Evolutionary conservation across 192 early-diverging fungal species (phyloP).

Genomic region (Backusella tuberculispora): DNA sequence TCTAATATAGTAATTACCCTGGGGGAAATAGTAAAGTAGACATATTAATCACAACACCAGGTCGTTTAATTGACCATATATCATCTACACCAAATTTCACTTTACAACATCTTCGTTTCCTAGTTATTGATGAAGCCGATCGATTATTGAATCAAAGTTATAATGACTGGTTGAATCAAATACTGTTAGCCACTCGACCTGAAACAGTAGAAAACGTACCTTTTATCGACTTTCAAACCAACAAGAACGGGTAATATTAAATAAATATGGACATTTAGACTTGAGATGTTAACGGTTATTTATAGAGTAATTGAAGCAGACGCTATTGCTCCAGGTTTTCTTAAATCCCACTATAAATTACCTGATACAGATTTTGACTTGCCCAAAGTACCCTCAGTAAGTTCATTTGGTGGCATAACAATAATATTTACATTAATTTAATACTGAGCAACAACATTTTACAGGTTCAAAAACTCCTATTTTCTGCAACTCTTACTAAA

Average conservation of each 20-base stretch:
- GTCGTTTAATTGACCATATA: slow-evolving; percentile 91
- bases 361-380: slow-evolving; percentile 54
- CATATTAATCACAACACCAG: slow-evolving; percentile 94
- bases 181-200: slow-evolving; percentile 65
- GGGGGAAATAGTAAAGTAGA: slow-evolving; percentile 81
- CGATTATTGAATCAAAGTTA: slow-evolving; percentile 89
- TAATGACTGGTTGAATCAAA: slow-evolving; percentile 87
- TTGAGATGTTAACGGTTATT: neutral
- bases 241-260: slow-evolving; percentile 25
- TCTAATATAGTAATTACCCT: slow-evolving; percentile 26
- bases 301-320: slow-evolving; percentile 51
- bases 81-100: slow-evolving; percentile 85
- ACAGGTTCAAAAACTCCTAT: slow-evolving; percentile 89
- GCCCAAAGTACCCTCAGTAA: slow-evolving; percentile 49
- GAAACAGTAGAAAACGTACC: neutral
- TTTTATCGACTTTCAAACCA: slow-evolving; percentile 17
- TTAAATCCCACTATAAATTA: slow-evolving; percentile 46
- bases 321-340: slow-evolving; percentile 51
- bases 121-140: slow-evolving; percentile 97
- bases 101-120: slow-evolving; percentile 87
- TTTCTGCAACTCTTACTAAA: slow-evolving; percentile 93
- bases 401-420: neutral
- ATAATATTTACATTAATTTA: neutral
- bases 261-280: neutral
- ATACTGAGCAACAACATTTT: slow-evolving; percentile 3